Conservation (phyloP, 352 stramenopile genomes). For the Paralagenidium karlingii region DNA sequence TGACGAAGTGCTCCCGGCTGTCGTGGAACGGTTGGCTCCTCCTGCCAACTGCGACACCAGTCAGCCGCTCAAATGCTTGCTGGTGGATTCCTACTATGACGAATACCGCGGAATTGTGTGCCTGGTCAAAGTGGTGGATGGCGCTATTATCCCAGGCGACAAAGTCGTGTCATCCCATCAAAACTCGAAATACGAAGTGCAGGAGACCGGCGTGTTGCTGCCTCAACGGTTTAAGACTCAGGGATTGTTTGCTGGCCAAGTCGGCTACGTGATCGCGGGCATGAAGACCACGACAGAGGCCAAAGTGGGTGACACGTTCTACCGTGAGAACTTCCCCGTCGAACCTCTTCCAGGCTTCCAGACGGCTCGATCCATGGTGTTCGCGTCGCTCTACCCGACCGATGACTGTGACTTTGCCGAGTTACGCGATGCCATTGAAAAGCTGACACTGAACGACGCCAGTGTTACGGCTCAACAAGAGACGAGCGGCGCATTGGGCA, state of each 20-base stretch:
- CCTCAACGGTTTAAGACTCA: conserved; percentile 71
- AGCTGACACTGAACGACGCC: conserved; percentile 96
- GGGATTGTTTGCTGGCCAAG: conserved; percentile 84
- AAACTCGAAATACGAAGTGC: conserved; percentile 87
- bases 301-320: conserved; percentile 85
- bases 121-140: conserved; percentile 91
- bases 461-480: conserved; percentile 94
- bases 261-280: conserved; percentile 95
- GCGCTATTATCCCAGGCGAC: conserved; percentile 74
- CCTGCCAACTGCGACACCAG: conserved; percentile 30
- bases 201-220: conserved; percentile 93
- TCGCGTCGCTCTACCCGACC: conserved; percentile 96
- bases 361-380: conserved; percentile 93
- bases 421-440: conserved; percentile 90
- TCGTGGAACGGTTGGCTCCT: conserved; percentile 69
- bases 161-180: conserved; percentile 65
- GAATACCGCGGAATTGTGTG: conserved; percentile 91
- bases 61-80: conserved; percentile 80
- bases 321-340: conserved; percentile 45
- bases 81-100: conserved; percentile 98
- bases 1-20: conserved; percentile 55
- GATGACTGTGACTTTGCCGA: conserved; percentile 95
- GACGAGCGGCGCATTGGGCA: conserved; percentile 88
- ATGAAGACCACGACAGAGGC: conserved; percentile 97
- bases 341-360: conserved; percentile 68